Evolutionary conservation across 163 green algal genomes (phyloP).

Genomic region (Scenedesmus sp.): DNA sequence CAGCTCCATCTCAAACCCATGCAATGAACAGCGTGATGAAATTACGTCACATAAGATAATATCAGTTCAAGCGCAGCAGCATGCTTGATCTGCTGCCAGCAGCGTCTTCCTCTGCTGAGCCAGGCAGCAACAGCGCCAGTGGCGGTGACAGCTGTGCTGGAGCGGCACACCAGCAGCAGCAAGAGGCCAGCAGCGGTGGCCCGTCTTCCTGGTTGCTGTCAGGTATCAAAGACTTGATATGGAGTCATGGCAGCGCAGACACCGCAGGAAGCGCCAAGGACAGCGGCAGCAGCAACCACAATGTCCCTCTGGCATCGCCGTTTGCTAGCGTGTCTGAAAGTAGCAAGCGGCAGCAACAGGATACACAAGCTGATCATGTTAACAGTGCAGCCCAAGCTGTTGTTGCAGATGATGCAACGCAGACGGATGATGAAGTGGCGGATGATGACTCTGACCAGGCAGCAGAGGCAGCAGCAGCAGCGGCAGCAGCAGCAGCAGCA

Average conservation of each 20-base stretch:
- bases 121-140: background rate
- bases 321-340: background rate
- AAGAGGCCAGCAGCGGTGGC: background rate
- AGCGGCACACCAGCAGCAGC: background rate
- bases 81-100: background rate
- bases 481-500: background rate
- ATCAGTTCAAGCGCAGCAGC: background rate
- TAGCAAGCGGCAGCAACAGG: background rate
- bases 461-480: background rate
- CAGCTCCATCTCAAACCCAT: background rate
- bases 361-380: background rate
- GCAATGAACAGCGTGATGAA: background rate
- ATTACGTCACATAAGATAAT: background rate
- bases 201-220: background rate
- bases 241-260: background rate
- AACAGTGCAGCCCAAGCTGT: background rate
- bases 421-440: background rate
- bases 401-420: background rate
- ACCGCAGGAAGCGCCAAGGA: background rate
- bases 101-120: background rate
- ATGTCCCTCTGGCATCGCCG: background rate
- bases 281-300: background rate
- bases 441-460: background rate
- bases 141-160: background rate
- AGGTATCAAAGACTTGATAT: background rate